Evolutionary conservation across 2,329 filamentous ascomycete genomes (phyloP), one percentile per base, ranked within the genome.

Genomic region (Sphaerulina populicola): DNA sequence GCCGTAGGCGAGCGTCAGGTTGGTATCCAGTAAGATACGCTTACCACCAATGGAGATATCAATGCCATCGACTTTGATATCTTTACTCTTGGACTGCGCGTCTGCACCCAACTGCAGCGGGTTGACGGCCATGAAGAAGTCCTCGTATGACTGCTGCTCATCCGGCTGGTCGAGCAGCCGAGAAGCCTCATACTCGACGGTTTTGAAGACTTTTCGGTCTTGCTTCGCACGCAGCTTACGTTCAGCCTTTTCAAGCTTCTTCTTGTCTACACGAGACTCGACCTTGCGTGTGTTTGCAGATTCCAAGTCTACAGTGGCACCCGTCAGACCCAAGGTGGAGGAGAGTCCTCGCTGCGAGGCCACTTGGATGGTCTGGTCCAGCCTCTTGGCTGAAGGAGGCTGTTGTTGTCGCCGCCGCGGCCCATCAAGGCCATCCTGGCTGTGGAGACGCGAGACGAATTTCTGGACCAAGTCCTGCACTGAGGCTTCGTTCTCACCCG

Each of bases 101-200:
- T 83, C 82, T 18, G 77, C 73, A 49, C 89, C 91, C 54, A 97
- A 65, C 68, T 97, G 91, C 57, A 98, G 79, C 55, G 93, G 93
- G 70, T 98, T 98, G 75, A 98, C 93, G 48, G 88, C 85, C 93
- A 98, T 97, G 79, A 94, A 98, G 73, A 98, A 97, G 69, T 98
- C 93, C 72, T 98, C 93, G 68, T 98, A 98, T 37, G 88, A 94
- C 76, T 95, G 85, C 10, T 90, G 76, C 63, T 84, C 80, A 63
- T 91, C 85, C 3, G 88, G 78, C 70, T 88, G 81, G 66, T 94
- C 85, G 59, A 98, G 81, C 60, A 98, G 76, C 60, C 83, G 83
- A 10, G 93, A 97, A 0, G 93, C 87, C 73, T 98, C 93, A 69
- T 98, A 98, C 71, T 96, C 88, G 61, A 98, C 93, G 50, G 85